Evolutionary conservation across 1,139 yeast species (phyloP).

Genomic region (Kodamaea anthophila): DNA sequence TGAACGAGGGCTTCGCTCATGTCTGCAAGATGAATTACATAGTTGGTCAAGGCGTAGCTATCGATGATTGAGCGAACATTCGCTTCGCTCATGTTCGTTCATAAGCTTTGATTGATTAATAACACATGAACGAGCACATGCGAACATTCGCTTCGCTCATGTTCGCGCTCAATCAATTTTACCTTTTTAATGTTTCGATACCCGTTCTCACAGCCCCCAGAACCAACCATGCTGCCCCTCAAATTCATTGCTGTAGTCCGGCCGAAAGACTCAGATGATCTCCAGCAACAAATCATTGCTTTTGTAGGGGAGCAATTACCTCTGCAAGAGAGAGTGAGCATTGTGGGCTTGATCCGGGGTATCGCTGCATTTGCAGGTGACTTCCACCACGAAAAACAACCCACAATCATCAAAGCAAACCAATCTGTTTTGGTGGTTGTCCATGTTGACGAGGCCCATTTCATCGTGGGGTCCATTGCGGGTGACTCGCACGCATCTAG

Average conservation of each 20-base stretch:
- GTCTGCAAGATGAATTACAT: too few species aligned
- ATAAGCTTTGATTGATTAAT: too few species aligned
- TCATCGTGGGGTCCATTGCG: neutral
- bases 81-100: too few species aligned
- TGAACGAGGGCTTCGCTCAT: too few species aligned
- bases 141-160: too few species aligned
- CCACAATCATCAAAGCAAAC: constrained; percentile 1
- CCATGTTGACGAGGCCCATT: neutral
- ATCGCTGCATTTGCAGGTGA: constrained; percentile 21
- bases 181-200: too few species aligned
- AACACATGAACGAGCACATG: too few species aligned
- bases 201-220: too few species aligned
- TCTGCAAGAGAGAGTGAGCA: constrained; percentile 22
- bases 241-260: constrained; percentile 11
- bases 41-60: too few species aligned
- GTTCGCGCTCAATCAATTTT: too few species aligned
- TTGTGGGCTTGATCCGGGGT: constrained; percentile 36
- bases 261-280: constrained; percentile 22
- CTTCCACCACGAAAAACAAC: constrained; percentile 5
- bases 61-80: too few species aligned
- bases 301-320: constrained; percentile 15
- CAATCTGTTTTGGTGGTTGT: constrained; percentile 3
- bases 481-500: neutral
- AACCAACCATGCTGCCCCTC: constrained; percentile 7
- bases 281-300: constrained; percentile 25